Evolutionary conservation across 345 rosid genomes (phyloP), one percentile per base, ranked within the genome.

Genomic region (Eucalyptus virginea): DNA sequence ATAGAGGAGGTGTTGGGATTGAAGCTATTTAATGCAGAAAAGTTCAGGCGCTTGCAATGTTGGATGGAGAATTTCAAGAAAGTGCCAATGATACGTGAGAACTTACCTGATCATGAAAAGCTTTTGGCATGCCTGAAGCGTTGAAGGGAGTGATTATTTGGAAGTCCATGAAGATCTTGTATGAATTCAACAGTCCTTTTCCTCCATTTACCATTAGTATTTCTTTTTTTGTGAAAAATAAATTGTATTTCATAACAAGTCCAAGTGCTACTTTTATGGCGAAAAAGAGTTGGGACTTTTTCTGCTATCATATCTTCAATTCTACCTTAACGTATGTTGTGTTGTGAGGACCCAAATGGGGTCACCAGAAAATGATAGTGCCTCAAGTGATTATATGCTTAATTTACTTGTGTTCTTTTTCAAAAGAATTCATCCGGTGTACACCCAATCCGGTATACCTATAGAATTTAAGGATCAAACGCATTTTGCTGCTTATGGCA

Each of bases 61-160:
- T 89, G 91, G 91, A 21, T 49, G 51, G 21, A 88, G 51, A 88
- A 87, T 69, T 89, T 90, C 47, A 52, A 52, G 26, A 52, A 88
- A 67, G 87, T 89, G 87, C 86, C 89, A 37, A 49, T 81, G 11
- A 91, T 91, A 72, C n/a, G 60, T 49, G 88, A 91, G 19, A 91
- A 90, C 87, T 85, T 87, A 54, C 91, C 89, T 23, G 93, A 91
- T 40, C 45, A 34, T 40, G 62, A 87, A 21, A 67, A 90, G 60
- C 32, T 28, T 60, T 28, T 7, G 62, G 37, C 6, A 54, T 54
- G 7, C 86, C 37, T 56, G 49, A 54, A 49, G 40, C 19, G 32
- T 44, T 6, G 32, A 85, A 50, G 34, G 19, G 51, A 85, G 87
- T 60, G 9, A 24, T 42, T 85, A 30, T 52, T 24, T 45, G 87